Evolutionary conservation across 2,329 filamentous ascomycete genomes (phyloP), one percentile per base, ranked within the genome.

Genomic region (Cryphonectria japonica): DNA sequence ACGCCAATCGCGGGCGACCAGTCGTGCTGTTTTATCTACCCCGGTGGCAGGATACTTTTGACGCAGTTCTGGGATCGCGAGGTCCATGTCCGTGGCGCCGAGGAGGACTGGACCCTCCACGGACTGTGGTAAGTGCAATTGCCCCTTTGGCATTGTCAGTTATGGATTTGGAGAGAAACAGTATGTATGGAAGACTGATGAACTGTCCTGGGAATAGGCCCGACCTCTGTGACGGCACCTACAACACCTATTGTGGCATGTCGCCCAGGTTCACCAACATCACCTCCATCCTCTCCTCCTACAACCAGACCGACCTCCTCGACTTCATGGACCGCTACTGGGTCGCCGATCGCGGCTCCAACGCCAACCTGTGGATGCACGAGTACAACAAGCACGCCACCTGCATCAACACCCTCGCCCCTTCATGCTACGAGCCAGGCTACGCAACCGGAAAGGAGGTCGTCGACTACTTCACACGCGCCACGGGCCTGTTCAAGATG

Each of bases 381-480:
- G 91, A 93, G 77, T 93, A 89, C 87, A 84, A 85, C 78, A 92
- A 92, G 79, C 91, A 93, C 78, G 91, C 88, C 43, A 92, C 91
- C 16, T 93, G 91, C 81, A 89, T 93, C 76, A 90, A 88, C 77
- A 93, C 91, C 0, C 86, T 93, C 62, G 81, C 89, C 2, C 86
- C 90, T 0, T 77, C 81, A 29, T 93, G 91, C 84, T 93, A 93
- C 81, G 26, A 60, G 32, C 19, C 61, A 16, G 61, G 5, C 9
- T 46, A 84, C 78, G 73, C 66, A 8, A 74, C 81, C 0, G 82
- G 82, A n/a, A 37, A 81, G 57, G 82, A 84, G 73, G 83, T 83
- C 5, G 80, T 84, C 34, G 83, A 85, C 77, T 85, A 84, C 78
- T 84, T 84, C 72, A 74, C 76, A 26, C 80, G 81, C n/a, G 82